Evolutionary conservation across 176 grass and related monocot species (phyloP).

Genomic region (Hordeum marinum): DNA sequence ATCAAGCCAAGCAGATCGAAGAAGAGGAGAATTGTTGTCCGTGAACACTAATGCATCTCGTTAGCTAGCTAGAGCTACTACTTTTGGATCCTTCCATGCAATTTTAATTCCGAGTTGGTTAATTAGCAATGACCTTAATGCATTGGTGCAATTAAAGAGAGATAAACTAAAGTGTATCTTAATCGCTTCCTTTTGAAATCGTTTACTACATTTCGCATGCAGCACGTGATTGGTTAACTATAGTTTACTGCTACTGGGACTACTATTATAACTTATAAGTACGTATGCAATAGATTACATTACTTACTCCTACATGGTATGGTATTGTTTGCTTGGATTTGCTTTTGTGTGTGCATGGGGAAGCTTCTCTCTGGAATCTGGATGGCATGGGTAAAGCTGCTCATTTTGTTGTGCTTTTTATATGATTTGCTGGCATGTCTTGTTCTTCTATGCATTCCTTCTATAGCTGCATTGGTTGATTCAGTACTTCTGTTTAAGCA

Average conservation of each 20-base stretch:
- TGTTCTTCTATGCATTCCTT: constrained; percentile 9
- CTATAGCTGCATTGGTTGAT: constrained; percentile 13
- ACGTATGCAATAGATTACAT: background rate
- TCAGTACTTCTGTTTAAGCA: constrained; percentile 47
- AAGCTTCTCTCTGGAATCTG: constrained; percentile 50
- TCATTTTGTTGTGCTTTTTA: constrained; percentile 33
- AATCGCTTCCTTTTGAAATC: background rate
- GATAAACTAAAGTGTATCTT: constrained; percentile 29
- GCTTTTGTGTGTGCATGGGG: constrained; percentile 32
- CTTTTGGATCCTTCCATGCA: background rate
- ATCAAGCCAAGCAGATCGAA: constrained; percentile 9
- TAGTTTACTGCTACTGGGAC: background rate
- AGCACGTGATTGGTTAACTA: constrained; percentile 28
- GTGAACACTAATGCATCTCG: constrained; percentile 35
- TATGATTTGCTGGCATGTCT: constrained; percentile 40
- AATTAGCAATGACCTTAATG: constrained; percentile 27
- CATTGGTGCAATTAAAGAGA: constrained; percentile 27
- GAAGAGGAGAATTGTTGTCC: constrained; percentile 16
- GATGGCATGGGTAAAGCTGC: constrained; percentile 31
- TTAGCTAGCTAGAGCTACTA: constrained; percentile 32
- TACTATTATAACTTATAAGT: background rate
- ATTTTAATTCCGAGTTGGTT: constrained; percentile 13
- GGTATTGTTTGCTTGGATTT: background rate
- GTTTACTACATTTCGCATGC: constrained; percentile 22
- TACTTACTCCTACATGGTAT: background rate